phyloP scores from a whole-genome alignment of 768 basidiomycete genomes.

The Tylopilus sp. region DNA sequence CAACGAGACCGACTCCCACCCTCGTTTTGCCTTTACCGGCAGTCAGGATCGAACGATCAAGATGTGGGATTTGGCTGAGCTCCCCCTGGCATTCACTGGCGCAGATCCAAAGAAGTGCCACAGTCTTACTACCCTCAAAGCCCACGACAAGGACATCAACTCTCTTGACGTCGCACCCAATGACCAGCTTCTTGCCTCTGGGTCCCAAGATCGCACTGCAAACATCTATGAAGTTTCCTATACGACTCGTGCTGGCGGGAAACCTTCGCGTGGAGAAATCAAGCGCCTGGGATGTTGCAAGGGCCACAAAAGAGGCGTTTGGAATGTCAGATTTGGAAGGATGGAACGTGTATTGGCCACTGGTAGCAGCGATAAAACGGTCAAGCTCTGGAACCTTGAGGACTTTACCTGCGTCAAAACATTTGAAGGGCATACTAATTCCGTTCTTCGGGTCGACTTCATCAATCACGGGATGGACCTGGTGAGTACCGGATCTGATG shows the following conservation, averaged over 20 bases:
- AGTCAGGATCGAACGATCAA: constrained; percentile 98
- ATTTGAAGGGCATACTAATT: constrained; percentile 98
- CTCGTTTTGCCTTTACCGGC: constrained; percentile 86
- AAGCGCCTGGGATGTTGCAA: constrained; percentile 83
- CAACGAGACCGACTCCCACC: constrained; percentile 23
- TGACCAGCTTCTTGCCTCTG: constrained; percentile 83
- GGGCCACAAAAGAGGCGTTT: constrained; percentile 96
- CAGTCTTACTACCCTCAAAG: constrained; percentile 81
- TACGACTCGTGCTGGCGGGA: constrained; percentile 34
- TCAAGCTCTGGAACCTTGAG: constrained; percentile 91
- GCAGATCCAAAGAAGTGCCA: constrained; percentile 48
- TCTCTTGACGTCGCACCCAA: constrained; percentile 90
- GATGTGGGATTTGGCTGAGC: constrained; percentile 87
- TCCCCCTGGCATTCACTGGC: constrained; percentile 34
- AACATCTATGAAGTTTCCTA: constrained; percentile 84
- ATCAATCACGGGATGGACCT: constrained; percentile 80
- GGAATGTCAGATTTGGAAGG: constrained; percentile 87
- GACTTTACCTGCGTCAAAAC: constrained; percentile 94
- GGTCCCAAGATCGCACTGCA: constrained; percentile 93
- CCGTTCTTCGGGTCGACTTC: constrained; percentile 91
- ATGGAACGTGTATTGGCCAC: constrained; percentile 85
- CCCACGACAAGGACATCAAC: constrained; percentile 99
- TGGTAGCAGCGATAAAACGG: constrained; percentile 92
- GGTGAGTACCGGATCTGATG: constrained; percentile 89
- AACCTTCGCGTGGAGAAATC: constrained; percentile 61